Evolutionary conservation across 164 flowering plant species (phyloP), one percentile per base, ranked within the genome.

Genomic region (Chloranthus sessilifolius): DNA sequence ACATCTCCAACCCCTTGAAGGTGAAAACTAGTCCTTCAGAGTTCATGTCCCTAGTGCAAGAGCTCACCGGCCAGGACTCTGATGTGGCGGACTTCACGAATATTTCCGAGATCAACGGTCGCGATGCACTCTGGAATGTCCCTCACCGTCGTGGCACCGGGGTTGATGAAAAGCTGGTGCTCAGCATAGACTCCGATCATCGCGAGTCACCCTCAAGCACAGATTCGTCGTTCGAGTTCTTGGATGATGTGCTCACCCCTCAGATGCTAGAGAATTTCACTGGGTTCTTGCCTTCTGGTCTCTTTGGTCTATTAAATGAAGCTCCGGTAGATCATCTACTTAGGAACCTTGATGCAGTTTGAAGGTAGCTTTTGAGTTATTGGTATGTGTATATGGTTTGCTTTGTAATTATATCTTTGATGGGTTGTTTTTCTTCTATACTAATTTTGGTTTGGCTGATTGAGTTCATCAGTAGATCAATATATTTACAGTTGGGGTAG

Each of bases 1-100:
- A 85, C 75, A 83, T 88, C 24, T 81, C 89, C 2, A 80, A 62
- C 56, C 97, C 97, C n/a, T 71, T 83, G 84, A 88, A 76, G 79
- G 81, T 85, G 20, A 66, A 72, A 59, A 69, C 85, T 0, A 67
- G 80, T 31, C 89, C 80, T 7, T 75, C 92, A 1, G 55, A 76
- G 47, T 88, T 88, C 48, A 66, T 82, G 39, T 75, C 87, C 27
- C 56, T 75, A 7, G 97, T 88, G 5, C 97, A 88, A 55, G 75
- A 78, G 47, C 92, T 88, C 65, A 88, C 97, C 10, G 97, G 97
- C 9, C 45, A 21, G 14, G 55, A 51, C 55, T 51, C 55, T 17
- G 55, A 51, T 26, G 40, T 26, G 9, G 45, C 29, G 3, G 55
- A 49, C 46, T 15, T 29, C 41, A 23, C 16, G 33, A 22, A 49